Base-by-base conservation (phyloP, 371 early-diverging fungal species). In the Actinomucor elegans region DNA sequence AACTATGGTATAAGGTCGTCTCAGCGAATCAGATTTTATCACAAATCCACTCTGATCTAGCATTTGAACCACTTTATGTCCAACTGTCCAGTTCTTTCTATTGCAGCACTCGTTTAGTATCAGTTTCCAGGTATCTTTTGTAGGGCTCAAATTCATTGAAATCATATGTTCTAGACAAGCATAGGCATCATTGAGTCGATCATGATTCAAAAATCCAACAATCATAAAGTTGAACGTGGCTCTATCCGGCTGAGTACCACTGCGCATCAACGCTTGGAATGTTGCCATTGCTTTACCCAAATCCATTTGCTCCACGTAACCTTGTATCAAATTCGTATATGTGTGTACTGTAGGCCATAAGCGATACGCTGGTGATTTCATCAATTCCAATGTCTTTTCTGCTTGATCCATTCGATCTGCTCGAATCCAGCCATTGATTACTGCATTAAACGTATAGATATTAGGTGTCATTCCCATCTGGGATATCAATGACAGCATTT, bases 171-270 rank as follows among this genome's bases (percentile, higher is more conserved):
- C 36, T 17, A 77, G 33, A 21, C 72, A 69, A 7, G 38, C 49
- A 31, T 69, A 58, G 9, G 78, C 78, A 34, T 73, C 78, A 4
- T 53, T 29, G 5, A 74, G 33, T 17, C 75, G 58, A 34, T 57
- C 64, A 51, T 67, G 57, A 9, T 61, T 43, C 5, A 77, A 31
- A 21, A 77, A 66, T 1, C 69, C 72, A 10, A 61, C 53, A 36
- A 77, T 72, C 57, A 74, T 61, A 35, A 74, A 77, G 33, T 74
- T 67, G 37, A 67, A 77, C 1, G 72, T 66, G 1, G 78, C 78
- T 35, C 70, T 66, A 34, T 74, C 78, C 1, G 78, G 78, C 37
- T 61, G 48, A 8, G 68, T 34, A 1, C 65, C 65, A 36, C 15
- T 45, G 11, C 55, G 28, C n/a, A 68, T 18, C 38, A 74, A 57